These are phyloP conservation scores for Alternaria sp. DNA, from an alignment of 2,329 filamentous ascomycete genomes.

Conservation along the genomic window DNA sequence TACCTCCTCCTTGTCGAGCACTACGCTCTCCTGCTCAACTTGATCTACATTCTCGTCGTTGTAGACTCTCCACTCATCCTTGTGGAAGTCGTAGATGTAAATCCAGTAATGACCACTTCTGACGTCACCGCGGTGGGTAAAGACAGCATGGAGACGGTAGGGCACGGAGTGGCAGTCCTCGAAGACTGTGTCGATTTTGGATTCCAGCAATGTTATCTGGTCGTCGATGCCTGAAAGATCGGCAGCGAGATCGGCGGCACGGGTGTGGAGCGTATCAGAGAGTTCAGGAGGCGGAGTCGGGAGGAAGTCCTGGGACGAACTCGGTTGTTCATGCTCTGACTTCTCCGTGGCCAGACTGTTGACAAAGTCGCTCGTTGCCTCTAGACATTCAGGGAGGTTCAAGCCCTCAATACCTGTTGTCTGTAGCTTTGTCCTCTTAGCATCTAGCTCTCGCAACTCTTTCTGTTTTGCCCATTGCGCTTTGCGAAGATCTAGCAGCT, in stretches of 20 bases:
- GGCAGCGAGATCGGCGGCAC: constrained; percentile 30
- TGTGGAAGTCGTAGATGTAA: constrained; percentile 89
- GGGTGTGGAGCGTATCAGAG: constrained; percentile 22
- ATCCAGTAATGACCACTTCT: constrained; percentile 90
- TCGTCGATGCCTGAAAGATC: constrained; percentile 34
- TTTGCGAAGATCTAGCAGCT: constrained; percentile 68
- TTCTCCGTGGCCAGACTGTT: constrained; percentile 21
- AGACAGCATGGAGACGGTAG: constrained; percentile 88
- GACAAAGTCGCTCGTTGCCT: constrained; percentile 38
- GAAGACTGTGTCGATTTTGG: constrained; percentile 65
- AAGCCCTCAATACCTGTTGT: constrained; percentile 40
- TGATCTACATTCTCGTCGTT: constrained; percentile 85
- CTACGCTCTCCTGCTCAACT: constrained; percentile 69
- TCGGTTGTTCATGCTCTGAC: constrained; percentile 3
- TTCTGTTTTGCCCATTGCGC: constrained; percentile 77
- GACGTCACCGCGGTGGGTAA: constrained; percentile 79
- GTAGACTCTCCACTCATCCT: constrained; percentile 86
- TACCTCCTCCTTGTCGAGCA: constrained; percentile 70
- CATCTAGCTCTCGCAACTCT: constrained; percentile 64
- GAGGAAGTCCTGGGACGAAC: constrained; percentile 7
- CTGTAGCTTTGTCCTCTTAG: constrained; percentile 51
- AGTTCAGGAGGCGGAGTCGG: constrained; percentile 31
- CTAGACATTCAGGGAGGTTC: constrained; percentile 36
- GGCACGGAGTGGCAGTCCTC: constrained; percentile 67
- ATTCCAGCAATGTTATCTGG: constrained; percentile 55